Evolutionary conservation across 371 early-diverging fungal genomes (phyloP), one percentile per base, ranked within the genome.

Genomic region (Rhizopus stolonifer): DNA sequence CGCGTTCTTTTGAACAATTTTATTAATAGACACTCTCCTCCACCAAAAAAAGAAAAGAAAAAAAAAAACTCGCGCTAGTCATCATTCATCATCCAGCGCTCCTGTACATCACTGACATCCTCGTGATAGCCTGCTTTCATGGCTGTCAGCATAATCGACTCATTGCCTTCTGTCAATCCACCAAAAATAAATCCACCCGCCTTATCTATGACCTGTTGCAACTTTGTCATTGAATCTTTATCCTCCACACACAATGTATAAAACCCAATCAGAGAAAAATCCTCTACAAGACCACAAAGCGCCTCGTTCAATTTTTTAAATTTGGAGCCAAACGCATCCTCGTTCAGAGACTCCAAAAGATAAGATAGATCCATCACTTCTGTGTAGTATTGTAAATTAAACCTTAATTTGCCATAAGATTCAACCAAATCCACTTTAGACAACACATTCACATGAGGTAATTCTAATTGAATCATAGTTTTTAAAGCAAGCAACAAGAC

Each of bases 361-460:
- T 93, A 94, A 6, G 75, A 74, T 9, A 96, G 76, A 69, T 96
- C 94, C 77, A 89, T 87, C 3, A 96, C 96, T 52, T 94, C 90
- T 17, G 95, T 95, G 64, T 96, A 96, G 67, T 85, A 96, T 46
- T 95, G 95, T 36, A 96, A 78, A 54, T 87, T 88, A 69, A 95
- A 95, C 45, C 80, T 74, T 53, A 89, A 58, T 52, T 83, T 77
- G 49, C 88, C 95, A 74, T 81, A 84, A 0, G 81, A 81, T 58
- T 87, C 88, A 26, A 96, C 72, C 43, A 99, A 63, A 68, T 99
- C 99, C 48, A 95, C 84, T 65, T 99, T 99, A 10, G 93, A 91
- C 39, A 99, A 64, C 8, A 98, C 93, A 70, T 98, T 98, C 53
- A 99, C 81, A 61, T 98, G 96, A 15, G 99, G 98, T 19, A 98